Conservation (phyloP, 768 basidiomycete species). For the Rhodotorula sphaerocarpa region DNA sequence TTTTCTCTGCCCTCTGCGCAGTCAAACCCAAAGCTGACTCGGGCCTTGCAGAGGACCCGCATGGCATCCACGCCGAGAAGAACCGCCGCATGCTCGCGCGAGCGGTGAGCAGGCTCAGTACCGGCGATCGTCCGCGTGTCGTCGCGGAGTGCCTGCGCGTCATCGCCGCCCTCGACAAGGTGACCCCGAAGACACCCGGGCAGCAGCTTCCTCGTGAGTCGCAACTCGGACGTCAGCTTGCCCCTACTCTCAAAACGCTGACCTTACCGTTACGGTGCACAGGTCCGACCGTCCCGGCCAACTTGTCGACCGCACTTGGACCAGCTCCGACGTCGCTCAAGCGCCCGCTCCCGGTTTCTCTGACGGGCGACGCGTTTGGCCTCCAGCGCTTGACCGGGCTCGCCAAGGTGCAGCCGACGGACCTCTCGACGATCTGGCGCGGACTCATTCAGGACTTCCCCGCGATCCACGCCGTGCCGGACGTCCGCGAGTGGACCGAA, state of each 20-base stretch:
- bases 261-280: no score
- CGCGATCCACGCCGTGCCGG: constrained; percentile 22
- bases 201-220: no score
- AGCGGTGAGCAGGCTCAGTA: constrained; percentile 1
- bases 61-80: constrained; percentile 8
- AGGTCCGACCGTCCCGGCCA: no score
- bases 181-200: background rate
- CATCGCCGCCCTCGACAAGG: constrained; percentile 1
- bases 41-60: constrained; percentile 26
- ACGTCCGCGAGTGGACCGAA: constrained; percentile 22
- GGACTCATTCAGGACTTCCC: background rate
- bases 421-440: constrained; percentile 8
- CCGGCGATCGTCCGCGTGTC: background rate
- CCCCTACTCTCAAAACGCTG: no score
- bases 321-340: background rate
- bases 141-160: constrained; percentile 4
- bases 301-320: no score
- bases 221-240: no score
- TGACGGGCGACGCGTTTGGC: constrained; percentile 22
- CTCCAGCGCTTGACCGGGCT: background rate
- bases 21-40: no score
- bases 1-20: no score
- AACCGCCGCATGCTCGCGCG: constrained; percentile 12
- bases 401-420: background rate
- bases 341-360: constrained; percentile 9